Percentiles rank a stretch among this genome's conserved stretches.
phyloP scores from a whole-genome alignment of 2,329 filamentous ascomycete genomes.

The Hypoxylon sp. region DNA sequence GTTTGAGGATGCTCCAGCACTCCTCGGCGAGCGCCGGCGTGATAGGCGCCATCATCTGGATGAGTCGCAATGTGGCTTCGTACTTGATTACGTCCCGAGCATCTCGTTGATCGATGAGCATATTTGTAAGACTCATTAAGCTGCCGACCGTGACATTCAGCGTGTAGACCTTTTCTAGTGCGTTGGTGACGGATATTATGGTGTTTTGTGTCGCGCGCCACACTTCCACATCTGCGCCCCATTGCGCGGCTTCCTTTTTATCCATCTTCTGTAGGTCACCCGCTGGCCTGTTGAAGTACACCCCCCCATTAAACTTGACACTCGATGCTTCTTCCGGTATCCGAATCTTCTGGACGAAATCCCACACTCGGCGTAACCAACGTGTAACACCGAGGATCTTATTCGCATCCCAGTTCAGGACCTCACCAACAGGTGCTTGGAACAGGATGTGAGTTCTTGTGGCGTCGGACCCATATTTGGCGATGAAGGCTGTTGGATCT shows the following conservation, averaged over 20 bases:
- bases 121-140: constrained; percentile 85
- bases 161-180: constrained; percentile 79
- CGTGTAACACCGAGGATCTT: constrained; percentile 86
- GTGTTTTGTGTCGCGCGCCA: constrained; percentile 78
- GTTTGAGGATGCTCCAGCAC: constrained; percentile 76
- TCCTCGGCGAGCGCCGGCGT: constrained; percentile 86
- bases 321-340: constrained; percentile 1
- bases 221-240: constrained; percentile 66
- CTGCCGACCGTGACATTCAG: constrained; percentile 89
- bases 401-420: constrained; percentile 88
- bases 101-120: constrained; percentile 64
- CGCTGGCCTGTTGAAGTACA: constrained; percentile 58
- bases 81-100: constrained; percentile 63
- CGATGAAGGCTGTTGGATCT: constrained; percentile 81
- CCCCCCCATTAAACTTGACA: constrained; percentile 48
- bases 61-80: constrained; percentile 68
- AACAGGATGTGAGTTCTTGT: constrained; percentile 91
- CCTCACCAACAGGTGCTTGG: constrained; percentile 85
- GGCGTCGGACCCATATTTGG: constrained; percentile 84
- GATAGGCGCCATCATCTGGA: constrained; percentile 84
- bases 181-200: constrained; percentile 75
- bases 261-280: constrained; percentile 53
- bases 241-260: constrained; percentile 52
- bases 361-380: constrained; percentile 80
- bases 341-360: constrained; percentile 62